Base-by-base conservation (phyloP, 129 eudicot species). In the Helianthus annuus region DNA sequence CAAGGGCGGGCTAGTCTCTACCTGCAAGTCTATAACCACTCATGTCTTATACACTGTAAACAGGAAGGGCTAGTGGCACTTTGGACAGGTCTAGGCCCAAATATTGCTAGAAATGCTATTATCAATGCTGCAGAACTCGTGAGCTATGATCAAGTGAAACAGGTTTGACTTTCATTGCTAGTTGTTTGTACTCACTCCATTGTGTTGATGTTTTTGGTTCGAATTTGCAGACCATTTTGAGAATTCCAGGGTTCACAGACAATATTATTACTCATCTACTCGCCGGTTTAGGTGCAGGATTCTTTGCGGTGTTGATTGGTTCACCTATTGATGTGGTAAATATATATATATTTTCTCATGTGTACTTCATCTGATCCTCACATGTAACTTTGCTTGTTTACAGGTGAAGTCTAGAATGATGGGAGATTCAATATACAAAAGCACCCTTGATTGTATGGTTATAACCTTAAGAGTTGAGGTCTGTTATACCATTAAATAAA, bases 351-450 rank as follows among this genome's bases (percentile, higher is more conserved):
- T 12, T 19, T 22, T 10, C 11, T 60, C 3, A 16, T 66, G 17
- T 64, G 12, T 45, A 8, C 4, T 16, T 5, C 12, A 17, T 34
- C 10, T 2, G 3, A 27, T 27, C 3, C 32, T 27, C 32, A 2
- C 32, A 27, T 27, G 32, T 27, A 27, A 27, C 32, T 27, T 27
- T 27, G 32, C 22, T 54, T 66, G 17, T 53, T 77, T 88, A 48
- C 86, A 92, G 97, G 94, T 92, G 58, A 92, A 92, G 80, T 92
- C 97, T 57, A 88, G 97, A 86, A 88, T 92, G 97, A 92, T 92
- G 97, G 97, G 97, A 64, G 97, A 86, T 60, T 84, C 96, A 8
- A 78, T 76, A 66, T 92, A 88, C 85, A 86, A 72, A 85, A 84
- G 87, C 79, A 79, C 88, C 29, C 24, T 86, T 12, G 97, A 92